Evolutionary conservation across 495 filamentous ascomycete genomes (phyloP).

Genomic region (Annulohypoxylon moriforme): DNA sequence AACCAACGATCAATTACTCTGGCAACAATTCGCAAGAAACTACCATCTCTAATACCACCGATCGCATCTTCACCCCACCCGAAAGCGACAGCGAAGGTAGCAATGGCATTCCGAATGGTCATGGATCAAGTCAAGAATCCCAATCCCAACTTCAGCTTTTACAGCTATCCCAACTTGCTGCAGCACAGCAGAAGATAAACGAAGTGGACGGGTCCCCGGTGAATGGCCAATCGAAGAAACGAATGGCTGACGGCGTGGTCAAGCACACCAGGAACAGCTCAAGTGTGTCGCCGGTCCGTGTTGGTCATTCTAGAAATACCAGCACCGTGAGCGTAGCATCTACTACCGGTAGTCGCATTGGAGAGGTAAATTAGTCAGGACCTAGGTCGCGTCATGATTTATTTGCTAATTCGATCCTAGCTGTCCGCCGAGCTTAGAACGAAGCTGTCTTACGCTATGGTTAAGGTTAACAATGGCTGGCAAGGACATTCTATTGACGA

Average conservation of each 20-base stretch:
- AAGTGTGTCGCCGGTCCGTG: slow-evolving; percentile 52
- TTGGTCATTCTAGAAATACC: slow-evolving; percentile 73
- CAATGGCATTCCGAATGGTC: slow-evolving; percentile 49
- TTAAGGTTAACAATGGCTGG: slow-evolving; percentile 90
- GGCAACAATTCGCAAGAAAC: slow-evolving; percentile 58
- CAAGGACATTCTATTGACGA: slow-evolving; percentile 75
- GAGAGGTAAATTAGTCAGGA: slow-evolving; percentile 69
- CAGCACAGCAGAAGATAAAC: slow-evolving; percentile 60
- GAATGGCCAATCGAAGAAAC: slow-evolving; percentile 61
- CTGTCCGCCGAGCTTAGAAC: slow-evolving; percentile 80
- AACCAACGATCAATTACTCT: slow-evolving; percentile 46
- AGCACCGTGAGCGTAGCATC: slow-evolving; percentile 69
- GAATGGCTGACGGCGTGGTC: slow-evolving; percentile 72
- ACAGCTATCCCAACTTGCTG: slow-evolving; percentile 65
- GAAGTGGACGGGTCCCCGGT: slow-evolving; percentile 41
- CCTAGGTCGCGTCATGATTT: slow-evolving; percentile 7
- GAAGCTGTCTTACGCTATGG: slow-evolving; percentile 86
- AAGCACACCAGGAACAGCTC: slow-evolving; percentile 61
- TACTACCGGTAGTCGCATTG: slow-evolving; percentile 71
- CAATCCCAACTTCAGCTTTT: slow-evolving; percentile 51
- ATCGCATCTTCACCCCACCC: slow-evolving; percentile 60
- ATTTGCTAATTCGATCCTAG: slow-evolving; percentile 57
- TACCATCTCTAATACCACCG: slow-evolving; percentile 54
- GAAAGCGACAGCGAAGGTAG: slow-evolving; percentile 58
- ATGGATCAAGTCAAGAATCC: slow-evolving; percentile 58